phyloP scores from a whole-genome alignment of 2,329 filamentous ascomycete species.

The Talaromyces sp. region DNA sequence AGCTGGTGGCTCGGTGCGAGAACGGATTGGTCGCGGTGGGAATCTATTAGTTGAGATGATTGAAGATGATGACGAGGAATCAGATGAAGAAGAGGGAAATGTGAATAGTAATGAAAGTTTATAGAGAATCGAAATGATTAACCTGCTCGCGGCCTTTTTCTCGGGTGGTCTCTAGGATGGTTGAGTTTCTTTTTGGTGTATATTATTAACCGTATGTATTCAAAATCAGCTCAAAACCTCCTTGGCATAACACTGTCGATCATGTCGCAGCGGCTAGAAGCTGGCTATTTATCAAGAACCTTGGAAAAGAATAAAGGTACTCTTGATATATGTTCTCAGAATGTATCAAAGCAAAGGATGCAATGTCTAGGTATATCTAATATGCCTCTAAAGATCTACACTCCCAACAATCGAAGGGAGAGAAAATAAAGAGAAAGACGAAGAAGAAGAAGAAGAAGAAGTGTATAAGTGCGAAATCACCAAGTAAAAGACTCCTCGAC shows the following conservation, averaged over 20 bases:
- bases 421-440: neutral
- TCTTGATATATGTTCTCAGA: neutral
- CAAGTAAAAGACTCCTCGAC: slow-evolving; percentile 65
- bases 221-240: too few relatives aligned
- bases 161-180: neutral
- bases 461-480: slow-evolving; percentile 27
- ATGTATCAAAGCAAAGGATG: neutral
- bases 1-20: slow-evolving; percentile 61
- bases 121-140: neutral
- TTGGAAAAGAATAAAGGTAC: neutral
- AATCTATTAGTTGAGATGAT: slow-evolving; percentile 83
- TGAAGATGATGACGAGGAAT: slow-evolving; percentile 53
- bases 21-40: slow-evolving; percentile 74
- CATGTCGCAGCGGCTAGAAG: too few relatives aligned
- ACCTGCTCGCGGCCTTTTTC: neutral
- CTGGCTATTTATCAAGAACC: too few relatives aligned
- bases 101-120: slow-evolving; percentile 8
- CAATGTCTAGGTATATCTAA: slow-evolving; percentile 1
- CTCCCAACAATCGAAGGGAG: neutral
- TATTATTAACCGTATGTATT: neutral
- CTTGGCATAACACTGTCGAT: too few relatives aligned
- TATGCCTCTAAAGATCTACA: neutral
- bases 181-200: neutral
- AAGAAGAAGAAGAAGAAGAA: neutral
- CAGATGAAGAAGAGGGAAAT: slow-evolving; percentile 34